These are phyloP conservation scores for Pythium myriotylum DNA, from an alignment of 352 stramenopile genomes.

Conservation along the genomic window DNA sequence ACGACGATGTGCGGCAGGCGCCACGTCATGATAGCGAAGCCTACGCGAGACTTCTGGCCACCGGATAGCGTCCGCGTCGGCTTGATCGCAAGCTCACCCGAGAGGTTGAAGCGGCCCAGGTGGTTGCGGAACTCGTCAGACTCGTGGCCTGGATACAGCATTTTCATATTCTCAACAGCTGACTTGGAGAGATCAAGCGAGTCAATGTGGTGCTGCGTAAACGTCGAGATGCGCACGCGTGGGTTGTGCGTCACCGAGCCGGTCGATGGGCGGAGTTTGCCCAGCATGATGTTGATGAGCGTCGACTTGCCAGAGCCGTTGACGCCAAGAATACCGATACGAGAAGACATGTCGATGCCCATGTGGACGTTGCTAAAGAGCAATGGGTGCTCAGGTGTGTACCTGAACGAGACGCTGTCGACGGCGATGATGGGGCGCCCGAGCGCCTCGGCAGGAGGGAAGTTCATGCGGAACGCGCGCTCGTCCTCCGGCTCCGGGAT, in stretches of 20 bases:
- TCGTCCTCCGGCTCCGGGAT: conserved; percentile 95
- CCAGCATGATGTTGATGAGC: conserved; percentile 97
- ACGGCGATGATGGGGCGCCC: conserved; percentile 95
- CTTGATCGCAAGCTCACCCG: conserved; percentile 94
- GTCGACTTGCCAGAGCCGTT: conserved; percentile 96
- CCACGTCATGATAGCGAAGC: conserved; percentile 96
- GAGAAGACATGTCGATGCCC: conserved; percentile 94
- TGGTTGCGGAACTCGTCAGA: conserved; percentile 92
- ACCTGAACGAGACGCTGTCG: conserved; percentile 86
- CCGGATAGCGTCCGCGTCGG: conserved; percentile 94
- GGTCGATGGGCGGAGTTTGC: conserved; percentile 86
- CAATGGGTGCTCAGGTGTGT: conserved; percentile 55
- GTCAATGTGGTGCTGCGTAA: conserved; percentile 97
- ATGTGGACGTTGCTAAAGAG: conserved; percentile 94
- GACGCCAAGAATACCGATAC: conserved; percentile 93
- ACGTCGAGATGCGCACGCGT: conserved; percentile 93
- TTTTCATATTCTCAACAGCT: conserved; percentile 90
- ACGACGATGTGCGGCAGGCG: conserved; percentile 95
- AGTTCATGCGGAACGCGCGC: conserved; percentile 93
- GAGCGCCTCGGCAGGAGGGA: conserved; percentile 94
- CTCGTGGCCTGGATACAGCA: conserved; percentile 87
- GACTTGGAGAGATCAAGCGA: conserved; percentile 93
- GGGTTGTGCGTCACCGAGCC: conserved; percentile 92
- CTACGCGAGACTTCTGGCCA: conserved; percentile 94
- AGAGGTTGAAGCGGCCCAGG: conserved; percentile 96